phyloP scores from a whole-genome alignment of 1,284 basidiomycete genomes.

The Pholiota adiposa region DNA sequence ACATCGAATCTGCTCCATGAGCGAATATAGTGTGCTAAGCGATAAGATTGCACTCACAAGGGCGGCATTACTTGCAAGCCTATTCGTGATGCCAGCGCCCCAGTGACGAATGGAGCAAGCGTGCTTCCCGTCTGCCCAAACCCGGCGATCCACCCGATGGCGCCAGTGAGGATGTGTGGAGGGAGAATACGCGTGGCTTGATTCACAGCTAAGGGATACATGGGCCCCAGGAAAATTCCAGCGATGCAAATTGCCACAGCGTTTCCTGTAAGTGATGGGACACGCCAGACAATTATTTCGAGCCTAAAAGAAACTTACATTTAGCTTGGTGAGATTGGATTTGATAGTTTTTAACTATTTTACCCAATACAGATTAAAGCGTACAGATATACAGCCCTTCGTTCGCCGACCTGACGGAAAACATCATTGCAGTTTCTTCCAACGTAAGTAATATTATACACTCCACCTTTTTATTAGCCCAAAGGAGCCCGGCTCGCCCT shows the following conservation, averaged over 20 bases:
- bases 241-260: slow-evolving; percentile 62
- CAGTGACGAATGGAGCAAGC: slow-evolving; percentile 67
- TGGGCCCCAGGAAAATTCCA: slow-evolving; percentile 59
- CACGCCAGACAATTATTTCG: slow-evolving; percentile 68
- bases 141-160: slow-evolving; percentile 69
- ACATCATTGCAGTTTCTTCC: neutral
- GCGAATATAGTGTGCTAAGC: neutral
- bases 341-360: neutral
- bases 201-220: slow-evolving; percentile 71
- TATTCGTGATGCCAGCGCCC: slow-evolving; percentile 54
- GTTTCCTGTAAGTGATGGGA: slow-evolving; percentile 61
- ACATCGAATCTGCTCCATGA: neutral
- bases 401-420: slow-evolving; percentile 46
- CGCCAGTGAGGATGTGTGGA: slow-evolving; percentile 61
- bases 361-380: slow-evolving; percentile 39
- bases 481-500: slow-evolving; percentile 58
- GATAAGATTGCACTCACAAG: slow-evolving; percentile 43
- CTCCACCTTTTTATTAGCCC: slow-evolving; percentile 50
- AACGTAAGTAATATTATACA: neutral
- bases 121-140: slow-evolving; percentile 72
- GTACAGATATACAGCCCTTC: slow-evolving; percentile 55
- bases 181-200: slow-evolving; percentile 61
- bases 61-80: slow-evolving; percentile 63
- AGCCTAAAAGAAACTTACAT: slow-evolving; percentile 44
- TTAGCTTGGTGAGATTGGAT: neutral